Evolutionary conservation across 2,329 filamentous ascomycete species (phyloP).

Genomic region (Aspergillus tamarii): DNA sequence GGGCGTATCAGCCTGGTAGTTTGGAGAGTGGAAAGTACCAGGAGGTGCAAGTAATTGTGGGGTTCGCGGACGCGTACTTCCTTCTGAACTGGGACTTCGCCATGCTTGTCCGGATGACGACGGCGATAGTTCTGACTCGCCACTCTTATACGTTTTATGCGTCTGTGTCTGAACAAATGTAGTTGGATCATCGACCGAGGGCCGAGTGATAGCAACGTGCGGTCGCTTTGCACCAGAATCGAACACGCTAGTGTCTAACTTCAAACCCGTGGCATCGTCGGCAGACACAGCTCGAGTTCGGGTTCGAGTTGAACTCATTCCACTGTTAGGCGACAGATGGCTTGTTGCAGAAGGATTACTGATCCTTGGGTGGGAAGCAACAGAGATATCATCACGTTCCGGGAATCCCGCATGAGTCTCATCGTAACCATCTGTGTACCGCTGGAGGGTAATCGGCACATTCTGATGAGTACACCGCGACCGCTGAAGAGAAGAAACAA

Average conservation of each 20-base stretch:
- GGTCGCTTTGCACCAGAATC: slow-evolving; percentile 23
- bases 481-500: slow-evolving; percentile 82
- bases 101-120: slow-evolving; percentile 34
- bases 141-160: slow-evolving; percentile 27
- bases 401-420: slow-evolving; percentile 44
- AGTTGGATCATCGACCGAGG: slow-evolving; percentile 34
- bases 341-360: slow-evolving; percentile 27
- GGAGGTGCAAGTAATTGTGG: slow-evolving; percentile 49
- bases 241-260: slow-evolving; percentile 46
- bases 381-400: slow-evolving; percentile 52
- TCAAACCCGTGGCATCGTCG: slow-evolving; percentile 57
- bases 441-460: slow-evolving; percentile 68
- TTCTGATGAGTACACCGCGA: slow-evolving; percentile 72
- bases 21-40: slow-evolving; percentile 42
- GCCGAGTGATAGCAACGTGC: slow-evolving; percentile 45
- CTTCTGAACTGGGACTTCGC: slow-evolving; percentile 37
- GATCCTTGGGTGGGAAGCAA: slow-evolving; percentile 50
- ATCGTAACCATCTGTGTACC: slow-evolving; percentile 68
- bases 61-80: slow-evolving; percentile 30
- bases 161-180: slow-evolving; percentile 19
- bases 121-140: slow-evolving; percentile 38
- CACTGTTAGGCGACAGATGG: slow-evolving; percentile 30
- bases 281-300: slow-evolving; percentile 61
- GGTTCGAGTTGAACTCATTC: slow-evolving; percentile 34
- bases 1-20: slow-evolving; percentile 33